Conservation (phyloP, 1,139 yeast species). For the Citeromyces hawaiiensis region DNA sequence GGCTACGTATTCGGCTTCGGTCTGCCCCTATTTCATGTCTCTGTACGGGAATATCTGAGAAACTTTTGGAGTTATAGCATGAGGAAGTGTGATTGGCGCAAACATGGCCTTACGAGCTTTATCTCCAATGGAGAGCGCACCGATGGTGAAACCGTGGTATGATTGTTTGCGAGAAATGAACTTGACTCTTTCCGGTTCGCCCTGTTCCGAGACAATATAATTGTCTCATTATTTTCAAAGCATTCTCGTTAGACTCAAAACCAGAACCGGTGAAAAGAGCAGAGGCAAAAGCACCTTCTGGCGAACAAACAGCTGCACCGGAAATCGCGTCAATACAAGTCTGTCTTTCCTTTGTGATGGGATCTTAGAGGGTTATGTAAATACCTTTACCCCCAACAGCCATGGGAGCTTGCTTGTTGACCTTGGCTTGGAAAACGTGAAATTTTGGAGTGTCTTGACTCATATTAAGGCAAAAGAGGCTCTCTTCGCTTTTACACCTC, state of each 20-base stretch:
- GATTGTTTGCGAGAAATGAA: slow-evolving; percentile 39
- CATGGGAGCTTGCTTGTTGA: slow-evolving; percentile 25
- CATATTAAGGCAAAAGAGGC: slow-evolving; percentile 4
- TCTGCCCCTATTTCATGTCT: slow-evolving; percentile 26
- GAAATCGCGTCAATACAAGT: slow-evolving; percentile 38
- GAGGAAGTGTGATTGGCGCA: slow-evolving; percentile 25
- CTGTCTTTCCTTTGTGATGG: slow-evolving; percentile 26
- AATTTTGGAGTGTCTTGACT: slow-evolving; percentile 14
- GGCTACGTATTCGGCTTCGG: slow-evolving; percentile 32
- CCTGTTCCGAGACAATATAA: slow-evolving; percentile 38
- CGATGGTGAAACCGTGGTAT: slow-evolving; percentile 48
- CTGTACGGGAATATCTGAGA: slow-evolving; percentile 38
- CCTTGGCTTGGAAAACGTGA: slow-evolving; percentile 26
- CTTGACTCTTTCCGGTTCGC: slow-evolving; percentile 32
- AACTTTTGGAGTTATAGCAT: slow-evolving; percentile 29
- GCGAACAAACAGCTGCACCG: slow-evolving; percentile 60
- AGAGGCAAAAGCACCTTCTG: slow-evolving; percentile 27
- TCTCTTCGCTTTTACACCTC: neutral
- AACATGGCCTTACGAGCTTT: slow-evolving; percentile 28
- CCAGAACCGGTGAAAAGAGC: slow-evolving; percentile 40
- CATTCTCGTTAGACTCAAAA: slow-evolving; percentile 42
- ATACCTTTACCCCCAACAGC: slow-evolving; percentile 35
- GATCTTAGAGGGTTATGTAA: slow-evolving; percentile 31
- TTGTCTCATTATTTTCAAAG: slow-evolving; percentile 40
- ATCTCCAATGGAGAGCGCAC: slow-evolving; percentile 33